Evolutionary conservation across 2,329 filamentous ascomycete genomes (phyloP), one percentile per base, ranked within the genome.

Genomic region (Emmonsia crescens): DNA sequence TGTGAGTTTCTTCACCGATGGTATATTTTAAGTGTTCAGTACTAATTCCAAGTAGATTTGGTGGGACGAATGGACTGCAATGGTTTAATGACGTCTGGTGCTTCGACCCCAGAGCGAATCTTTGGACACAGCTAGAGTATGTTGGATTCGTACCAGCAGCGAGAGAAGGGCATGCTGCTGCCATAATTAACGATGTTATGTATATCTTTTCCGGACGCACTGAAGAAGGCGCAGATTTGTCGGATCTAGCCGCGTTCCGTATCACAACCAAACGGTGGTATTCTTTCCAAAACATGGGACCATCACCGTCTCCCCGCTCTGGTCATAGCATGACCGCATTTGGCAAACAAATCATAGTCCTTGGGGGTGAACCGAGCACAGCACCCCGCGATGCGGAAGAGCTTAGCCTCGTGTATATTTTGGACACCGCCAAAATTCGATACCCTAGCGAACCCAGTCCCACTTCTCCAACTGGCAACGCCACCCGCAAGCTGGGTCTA

Each of bases 11-110:
- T 56, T 40, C 27, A 12, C 16, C 8, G 27, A 27, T 24, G 12
- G 16, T 12, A 31, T 51, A 21, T 49, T 27, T 54, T 24, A 19
- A 36, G 12, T 49, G 36, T 63, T 63, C 19, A 42, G 16, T 29
- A 16, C 57, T 59, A 46, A 59, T 33, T 16, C 36, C n/a, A 16
- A 16, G 27, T 67, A 94, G 89, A n/a, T 99, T 99, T 73, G 94
- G 94, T 68, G 94, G 94, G 65, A 99, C 94, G 1, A 96, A 99
- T 72, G 94, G 94, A 48, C 85, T 92, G 61, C 86, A 89, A 70
- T 99, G 94, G 95, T 99, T 97, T 78, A 99, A 97, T 74, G 94
- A 99, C 72, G 94, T 99, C 56, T 99, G 94, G 94, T 90, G 87
- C 59, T 99, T 94, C 73, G 93, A 96, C 69, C 89, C 92, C 8